A percentile compares a stretch with the other conserved stretches of the same genome.
phyloP scores from a whole-genome alignment of 768 basidiomycete species.

The Galerina marginata region DNA sequence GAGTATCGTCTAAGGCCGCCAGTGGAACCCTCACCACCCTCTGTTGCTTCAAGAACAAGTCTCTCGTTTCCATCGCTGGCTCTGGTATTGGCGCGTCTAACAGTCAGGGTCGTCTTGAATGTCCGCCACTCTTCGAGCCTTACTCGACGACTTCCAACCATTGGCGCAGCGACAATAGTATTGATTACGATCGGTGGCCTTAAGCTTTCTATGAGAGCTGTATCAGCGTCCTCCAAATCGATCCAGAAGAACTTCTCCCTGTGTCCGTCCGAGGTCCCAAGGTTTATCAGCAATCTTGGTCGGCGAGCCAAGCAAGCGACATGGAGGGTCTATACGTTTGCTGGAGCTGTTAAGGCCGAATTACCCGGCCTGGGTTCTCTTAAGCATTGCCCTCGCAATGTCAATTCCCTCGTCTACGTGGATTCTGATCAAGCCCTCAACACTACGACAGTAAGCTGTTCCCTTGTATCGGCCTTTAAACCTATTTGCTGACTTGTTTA shows the following conservation, averaged over 20 bases:
- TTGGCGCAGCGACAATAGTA: no score
- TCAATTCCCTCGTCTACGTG: slow-evolving; percentile 37
- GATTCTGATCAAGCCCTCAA: slow-evolving; percentile 32
- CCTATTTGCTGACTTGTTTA: background rate
- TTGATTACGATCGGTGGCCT: slow-evolving; percentile 40
- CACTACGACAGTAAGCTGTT: slow-evolving; percentile 31
- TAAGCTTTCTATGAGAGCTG: slow-evolving; percentile 39
- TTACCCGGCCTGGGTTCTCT: slow-evolving; percentile 47
- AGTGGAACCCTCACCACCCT: slow-evolving; percentile 32
- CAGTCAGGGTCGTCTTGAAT: slow-evolving; percentile 44
- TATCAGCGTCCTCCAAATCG: slow-evolving; percentile 8
- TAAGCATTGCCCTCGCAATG: slow-evolving; percentile 26
- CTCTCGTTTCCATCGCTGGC: slow-evolving; percentile 45
- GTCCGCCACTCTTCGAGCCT: slow-evolving; percentile 28
- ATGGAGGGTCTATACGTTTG: slow-evolving; percentile 39
- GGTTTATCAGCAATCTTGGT: slow-evolving; percentile 31
- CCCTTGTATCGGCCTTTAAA: background rate
- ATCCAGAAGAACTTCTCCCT: slow-evolving; percentile 7
- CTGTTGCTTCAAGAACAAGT: slow-evolving; percentile 24
- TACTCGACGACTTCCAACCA: no score
- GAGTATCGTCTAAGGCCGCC: slow-evolving; percentile 42
- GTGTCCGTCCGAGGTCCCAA: slow-evolving; percentile 10
- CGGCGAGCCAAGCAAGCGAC: slow-evolving; percentile 37
- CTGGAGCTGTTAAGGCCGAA: slow-evolving; percentile 38
- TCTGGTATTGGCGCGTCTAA: slow-evolving; percentile 52